Base-by-base conservation (phyloP, 176 grass and related monocot species). In the Thalia dealbata region DNA sequence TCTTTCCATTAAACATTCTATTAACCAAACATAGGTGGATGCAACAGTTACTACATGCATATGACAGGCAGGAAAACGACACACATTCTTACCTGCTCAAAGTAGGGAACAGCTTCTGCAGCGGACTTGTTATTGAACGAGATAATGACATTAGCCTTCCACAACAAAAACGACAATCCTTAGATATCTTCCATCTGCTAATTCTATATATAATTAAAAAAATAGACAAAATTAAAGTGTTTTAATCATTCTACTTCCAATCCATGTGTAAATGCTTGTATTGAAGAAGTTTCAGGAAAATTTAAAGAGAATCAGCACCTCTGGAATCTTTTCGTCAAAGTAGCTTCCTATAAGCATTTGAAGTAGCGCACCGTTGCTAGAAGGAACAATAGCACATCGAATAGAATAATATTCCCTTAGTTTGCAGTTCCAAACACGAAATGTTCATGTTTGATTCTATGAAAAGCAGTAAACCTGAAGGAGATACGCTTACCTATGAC, bases 91-190 rank as follows among this genome's bases (percentile, higher is more conserved):
- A 97, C 93, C 93, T 92, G 93, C 69, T 91, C 90, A 77, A 97
- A 97, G 80, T 92, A 92, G 21, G 93, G 93, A 78, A 97, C 89
- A 86, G 89, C 93, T 73, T 97, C 93, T 21, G 89, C 79, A 61
- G 89, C 89, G 3, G 85, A 81, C 62, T 76, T 88, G 81, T 97
- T 97, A 81, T 92, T 97, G 90, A 97, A 97, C 25, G 93, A 97
- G 54, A 97, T 72, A 84, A 92, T 84, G 58, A 81, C 90, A 71
- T 91, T 97, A 72, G 93, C 93, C 93, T 97, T 67, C 59, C 84
- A 82, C 61, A 66, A 87, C 59, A 60, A 51, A 84, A 63, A 64
- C 11, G 50, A 41, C 71, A 52, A 73, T 24, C 69, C 52, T 73
- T 67, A 32, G 79, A 66, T 22, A 64, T 35, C 25, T 65, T 42